Base-by-base conservation (phyloP, 805 yeast species). In the Kazachstania psychrophila region DNA sequence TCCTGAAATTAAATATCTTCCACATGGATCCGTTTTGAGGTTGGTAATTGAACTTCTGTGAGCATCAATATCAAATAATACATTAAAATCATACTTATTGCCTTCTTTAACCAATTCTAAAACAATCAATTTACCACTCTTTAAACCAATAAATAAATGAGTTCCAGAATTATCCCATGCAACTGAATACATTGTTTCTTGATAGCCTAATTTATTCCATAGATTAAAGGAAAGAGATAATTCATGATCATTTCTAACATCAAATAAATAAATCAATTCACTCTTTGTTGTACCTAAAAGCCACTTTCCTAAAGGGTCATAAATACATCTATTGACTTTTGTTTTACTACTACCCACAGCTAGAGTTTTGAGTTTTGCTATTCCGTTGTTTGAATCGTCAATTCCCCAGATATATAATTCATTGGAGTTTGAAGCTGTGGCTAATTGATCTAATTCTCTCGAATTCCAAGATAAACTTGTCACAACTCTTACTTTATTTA, bases 1-100 rank as follows among this genome's bases (percentile, higher is more conserved):
- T 0, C 82, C 85, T 2, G 68, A 68, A 2, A 70, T 67, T 9
- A 79, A 39, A 44, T 54, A 69, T 16, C 57, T 46, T 0, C 79
- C 85, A 34, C 64, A 49, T 3, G 79, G 77, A 46, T 75, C 81
- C 35, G 74, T 54, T 13, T 58, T 57, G 11, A 75, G 39, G 22
- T 69, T 48, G 3, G 72, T 66, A 3, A 72, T 66, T 1, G 76
- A 58, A 1, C 78, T 68, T 28, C 73, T 60, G 46, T 77, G 83
- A 0, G 72, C 72, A 11, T 52, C 43, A n/a, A 64, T 44, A 5
- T 51, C 47, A 15, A 47, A 38, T 2, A 46, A 13, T 1, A 36
- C 7, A 2, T 14, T 14, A 6, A 36, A 30, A 2, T 25, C 31
- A 1, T 55, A 15, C 3, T 39, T 38, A 3, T 30, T 18, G 6